Conservation (phyloP, 352 stramenopile genomes). For the Saprolegnia parasitica region DNA sequence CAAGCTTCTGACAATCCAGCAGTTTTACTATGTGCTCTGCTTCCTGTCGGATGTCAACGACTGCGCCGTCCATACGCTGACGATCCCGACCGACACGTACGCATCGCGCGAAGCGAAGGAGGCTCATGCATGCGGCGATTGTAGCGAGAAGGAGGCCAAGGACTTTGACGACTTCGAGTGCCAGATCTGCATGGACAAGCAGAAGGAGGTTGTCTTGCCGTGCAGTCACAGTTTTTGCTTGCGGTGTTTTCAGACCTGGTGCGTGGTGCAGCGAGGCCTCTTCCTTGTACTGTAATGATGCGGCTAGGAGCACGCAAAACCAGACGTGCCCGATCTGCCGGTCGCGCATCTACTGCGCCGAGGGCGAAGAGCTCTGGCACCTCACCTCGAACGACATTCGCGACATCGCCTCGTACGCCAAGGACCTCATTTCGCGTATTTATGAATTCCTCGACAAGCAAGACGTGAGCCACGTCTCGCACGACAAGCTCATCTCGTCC, state of each 20-base stretch:
- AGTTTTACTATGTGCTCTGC: constrained; percentile 83
- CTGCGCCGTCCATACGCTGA: constrained; percentile 13
- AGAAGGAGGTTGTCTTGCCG: constrained; percentile 69
- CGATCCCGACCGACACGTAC: constrained; percentile 4
- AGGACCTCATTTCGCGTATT: constrained; percentile 65
- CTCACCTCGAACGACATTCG: constrained; percentile 64
- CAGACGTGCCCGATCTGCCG: constrained; percentile 75
- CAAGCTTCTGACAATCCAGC: constrained; percentile 57
- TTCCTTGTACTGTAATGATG: neutral
- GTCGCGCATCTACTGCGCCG: constrained; percentile 62
- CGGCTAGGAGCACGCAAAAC: constrained; percentile 57
- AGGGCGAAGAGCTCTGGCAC: constrained; percentile 72
- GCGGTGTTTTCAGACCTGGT: constrained; percentile 72
- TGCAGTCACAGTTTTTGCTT: constrained; percentile 78
- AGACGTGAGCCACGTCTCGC: constrained; percentile 3
- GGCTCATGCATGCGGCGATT: neutral
- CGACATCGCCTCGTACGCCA: constrained; percentile 70
- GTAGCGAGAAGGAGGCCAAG: constrained; percentile 14
- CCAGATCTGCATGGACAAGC: constrained; percentile 82
- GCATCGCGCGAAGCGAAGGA: too few species aligned
- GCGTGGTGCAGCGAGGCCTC: neutral
- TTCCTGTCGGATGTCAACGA: constrained; percentile 46
- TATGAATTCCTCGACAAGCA: constrained; percentile 73
- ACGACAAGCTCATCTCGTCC: constrained; percentile 1
- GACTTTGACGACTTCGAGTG: constrained; percentile 62